Evolutionary conservation across 2,329 filamentous ascomycete species (phyloP).

Genomic region (Orbilia ellipsospora): DNA sequence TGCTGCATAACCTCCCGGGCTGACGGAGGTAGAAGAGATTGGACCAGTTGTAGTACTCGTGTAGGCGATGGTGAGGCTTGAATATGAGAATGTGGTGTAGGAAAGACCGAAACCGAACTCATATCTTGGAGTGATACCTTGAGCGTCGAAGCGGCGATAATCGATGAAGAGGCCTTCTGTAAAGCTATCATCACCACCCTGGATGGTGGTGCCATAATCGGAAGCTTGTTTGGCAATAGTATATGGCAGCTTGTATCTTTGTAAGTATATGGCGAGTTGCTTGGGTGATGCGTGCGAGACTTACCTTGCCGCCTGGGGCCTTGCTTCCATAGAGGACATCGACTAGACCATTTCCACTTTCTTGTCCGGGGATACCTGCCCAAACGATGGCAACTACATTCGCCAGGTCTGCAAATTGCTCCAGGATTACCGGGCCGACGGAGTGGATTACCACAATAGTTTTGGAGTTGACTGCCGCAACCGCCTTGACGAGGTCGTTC

Average conservation of each 20-base stretch:
- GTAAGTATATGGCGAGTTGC: too few species aligned
- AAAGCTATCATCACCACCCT: slow-evolving; percentile 68
- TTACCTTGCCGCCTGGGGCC: slow-evolving; percentile 74
- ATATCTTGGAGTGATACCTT: slow-evolving; percentile 69
- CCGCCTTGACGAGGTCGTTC: slow-evolving; percentile 82
- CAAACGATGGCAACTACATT: slow-evolving; percentile 87
- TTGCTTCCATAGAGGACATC: slow-evolving; percentile 85
- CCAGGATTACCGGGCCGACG: slow-evolving; percentile 79
- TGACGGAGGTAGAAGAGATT: slow-evolving; percentile 35
- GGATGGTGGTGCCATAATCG: slow-evolving; percentile 76
- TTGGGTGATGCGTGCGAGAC: too few species aligned
- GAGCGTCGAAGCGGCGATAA: slow-evolving; percentile 71
- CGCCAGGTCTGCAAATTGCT: slow-evolving; percentile 77
- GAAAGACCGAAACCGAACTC: slow-evolving; percentile 73
- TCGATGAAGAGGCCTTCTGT: slow-evolving; percentile 74
- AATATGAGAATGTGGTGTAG: slow-evolving; percentile 69
- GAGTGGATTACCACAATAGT: slow-evolving; percentile 93
- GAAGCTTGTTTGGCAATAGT: slow-evolving; percentile 77
- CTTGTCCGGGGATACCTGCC: slow-evolving; percentile 83
- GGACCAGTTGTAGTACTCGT: slow-evolving; percentile 51
- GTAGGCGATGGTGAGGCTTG: slow-evolving; percentile 62
- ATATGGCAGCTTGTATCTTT: slow-evolving; percentile 72
- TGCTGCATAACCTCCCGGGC: slow-evolving; percentile 72
- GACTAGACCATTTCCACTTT: slow-evolving; percentile 80
- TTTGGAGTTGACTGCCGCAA: slow-evolving; percentile 81